Evolutionary conservation across 805 yeast genomes (phyloP).

Genomic region (Jamesozyma jinghongensis): DNA sequence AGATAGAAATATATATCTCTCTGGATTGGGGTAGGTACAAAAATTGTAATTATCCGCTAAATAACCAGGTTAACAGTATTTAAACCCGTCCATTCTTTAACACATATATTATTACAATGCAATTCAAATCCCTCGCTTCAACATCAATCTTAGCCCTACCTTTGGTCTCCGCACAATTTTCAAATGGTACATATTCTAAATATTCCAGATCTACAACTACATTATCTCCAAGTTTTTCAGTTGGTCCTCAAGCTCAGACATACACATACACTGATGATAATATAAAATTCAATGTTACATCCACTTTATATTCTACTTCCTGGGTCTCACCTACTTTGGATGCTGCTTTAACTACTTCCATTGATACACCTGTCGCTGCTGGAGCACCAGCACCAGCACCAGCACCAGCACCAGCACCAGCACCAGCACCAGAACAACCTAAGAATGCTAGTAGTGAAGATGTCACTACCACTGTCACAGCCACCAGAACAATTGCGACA

Average conservation of each 20-base stretch:
- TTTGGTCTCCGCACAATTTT: background rate
- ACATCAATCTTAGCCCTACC: background rate
- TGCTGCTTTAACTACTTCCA: background rate
- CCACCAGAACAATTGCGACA: conserved; percentile 7
- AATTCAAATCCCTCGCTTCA: background rate
- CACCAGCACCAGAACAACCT: background rate
- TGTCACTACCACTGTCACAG: conserved; percentile 10
- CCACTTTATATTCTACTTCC: background rate
- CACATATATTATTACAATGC: background rate
- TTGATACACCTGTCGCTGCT: background rate
- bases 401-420: too few relatives aligned
- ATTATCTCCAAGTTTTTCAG: conserved; percentile 13
- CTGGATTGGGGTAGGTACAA: too few relatives aligned
- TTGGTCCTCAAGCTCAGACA: conserved; percentile 10
- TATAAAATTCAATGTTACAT: conserved; percentile 9
- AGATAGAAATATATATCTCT: too few relatives aligned
- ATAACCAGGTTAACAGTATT: too few relatives aligned
- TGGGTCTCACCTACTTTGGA: conserved; percentile 1
- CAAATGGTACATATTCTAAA: background rate
- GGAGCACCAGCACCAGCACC: background rate
- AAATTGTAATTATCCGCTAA: too few relatives aligned
- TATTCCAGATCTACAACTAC: conserved; percentile 10
- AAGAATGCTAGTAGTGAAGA: too few relatives aligned
- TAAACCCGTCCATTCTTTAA: background rate
- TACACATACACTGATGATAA: conserved; percentile 12